Base-by-base conservation (phyloP, 1,139 yeast species). In the Nakaseomyces sp. region DNA sequence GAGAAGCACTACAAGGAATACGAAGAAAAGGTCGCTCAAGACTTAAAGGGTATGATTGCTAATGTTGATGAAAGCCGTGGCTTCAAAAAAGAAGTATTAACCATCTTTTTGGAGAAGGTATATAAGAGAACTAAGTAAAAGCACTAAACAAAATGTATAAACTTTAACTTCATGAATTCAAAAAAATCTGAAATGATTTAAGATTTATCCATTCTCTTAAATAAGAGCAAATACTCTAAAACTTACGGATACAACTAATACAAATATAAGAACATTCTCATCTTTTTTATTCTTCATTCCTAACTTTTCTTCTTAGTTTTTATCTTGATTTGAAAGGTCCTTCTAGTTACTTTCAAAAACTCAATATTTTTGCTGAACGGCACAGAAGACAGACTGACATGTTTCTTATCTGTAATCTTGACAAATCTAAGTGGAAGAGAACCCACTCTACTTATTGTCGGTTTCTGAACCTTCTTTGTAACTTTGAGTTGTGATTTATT, bases 21-120 rank as follows among this genome's bases (percentile, higher is more conserved):
- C 65, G 98, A 93, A 68, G 96, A 89, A 60, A 63, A 71, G 28
- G 67, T 79, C 50, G 96, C 87, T 37, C 64, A 67, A 41, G 76
- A 83, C 50, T 73, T 93, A 62, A 75, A 71, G 58, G 64, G 65
- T 37, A 74, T 78, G 63, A 93, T 93, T 54, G 75, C 74, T 26
- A 58, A 72, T 37, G 68, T 86, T 50, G 98, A 93, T 61, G 97
- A 91, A 68, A 74, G 86, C 28, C 79, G 93, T 61, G 98, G 98
- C 10, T 85, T 93, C 69, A 89, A 88, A 69, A 79, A 76, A 57
- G 84, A 81, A 40, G 96, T 88, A 24, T 74, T 91, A 59, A 76
- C 85, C 37, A 77, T 80, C 6, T 93, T 93, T 72, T 77, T 93
- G 61, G 75, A 77, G 65, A 93, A 91, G 71, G 85, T 93, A 56